phyloP scores from a whole-genome alignment of 2,329 filamentous ascomycete species.

The Diaporthe citriasiana region DNA sequence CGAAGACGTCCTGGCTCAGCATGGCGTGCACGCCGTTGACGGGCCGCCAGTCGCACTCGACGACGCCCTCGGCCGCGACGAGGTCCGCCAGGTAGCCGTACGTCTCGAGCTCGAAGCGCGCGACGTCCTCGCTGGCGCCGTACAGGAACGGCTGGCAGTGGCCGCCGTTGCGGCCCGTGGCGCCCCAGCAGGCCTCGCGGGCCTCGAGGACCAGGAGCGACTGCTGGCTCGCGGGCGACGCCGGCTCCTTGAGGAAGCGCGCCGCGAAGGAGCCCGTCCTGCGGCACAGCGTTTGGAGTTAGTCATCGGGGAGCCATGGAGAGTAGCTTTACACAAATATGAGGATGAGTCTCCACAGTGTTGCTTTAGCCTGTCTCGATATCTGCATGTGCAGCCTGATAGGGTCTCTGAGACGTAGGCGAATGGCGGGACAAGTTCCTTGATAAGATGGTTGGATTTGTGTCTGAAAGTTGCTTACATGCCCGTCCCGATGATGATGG shows the following conservation, averaged over 20 bases:
- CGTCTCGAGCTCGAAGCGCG: constrained; percentile 80
- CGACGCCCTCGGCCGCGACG: constrained; percentile 68
- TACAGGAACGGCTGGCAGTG: constrained; percentile 84
- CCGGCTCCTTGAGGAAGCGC: constrained; percentile 67
- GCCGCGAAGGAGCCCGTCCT: constrained; percentile 78
- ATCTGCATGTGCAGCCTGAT: too few species aligned
- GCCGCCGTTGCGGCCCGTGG: constrained; percentile 82
- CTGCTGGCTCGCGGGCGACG: constrained; percentile 50
- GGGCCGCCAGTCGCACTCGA: constrained; percentile 75
- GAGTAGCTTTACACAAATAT: background rate
- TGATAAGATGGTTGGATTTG: background rate
- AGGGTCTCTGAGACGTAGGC: background rate
- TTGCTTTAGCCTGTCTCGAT: too few species aligned
- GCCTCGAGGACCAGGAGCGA: constrained; percentile 82
- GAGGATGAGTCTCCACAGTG: background rate
- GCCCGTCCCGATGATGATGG: constrained; percentile 81
- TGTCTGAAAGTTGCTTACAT: constrained; percentile 56
- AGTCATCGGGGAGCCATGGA: background rate
- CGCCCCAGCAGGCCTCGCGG: constrained; percentile 84
- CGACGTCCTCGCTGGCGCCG: constrained; percentile 69
- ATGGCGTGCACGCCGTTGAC: constrained; percentile 76
- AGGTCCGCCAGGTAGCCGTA: constrained; percentile 72
- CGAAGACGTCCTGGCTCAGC: constrained; percentile 68
- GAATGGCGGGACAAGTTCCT: background rate
- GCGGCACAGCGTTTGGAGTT: accelerated